Evolutionary conservation across 345 rosid genomes (phyloP).

Genomic region (Corchorus olitorius): DNA sequence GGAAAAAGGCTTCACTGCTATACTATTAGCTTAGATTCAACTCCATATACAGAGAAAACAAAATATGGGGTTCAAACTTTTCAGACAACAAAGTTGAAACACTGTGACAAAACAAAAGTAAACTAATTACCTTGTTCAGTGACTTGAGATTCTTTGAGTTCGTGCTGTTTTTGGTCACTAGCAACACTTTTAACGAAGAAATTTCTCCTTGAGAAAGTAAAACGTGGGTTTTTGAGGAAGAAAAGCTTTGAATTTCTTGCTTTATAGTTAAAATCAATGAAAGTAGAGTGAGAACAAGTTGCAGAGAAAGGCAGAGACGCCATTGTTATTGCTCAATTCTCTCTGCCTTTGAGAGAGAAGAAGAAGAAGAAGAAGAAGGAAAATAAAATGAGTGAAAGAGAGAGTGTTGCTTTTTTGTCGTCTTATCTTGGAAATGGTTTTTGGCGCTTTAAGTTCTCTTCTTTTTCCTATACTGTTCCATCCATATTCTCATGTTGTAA

Average conservation of each 20-base stretch:
- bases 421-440: conserved; percentile 29
- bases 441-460: neutral
- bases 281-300: conserved; percentile 28
- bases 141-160: conserved; percentile 30
- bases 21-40: neutral
- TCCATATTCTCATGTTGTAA: neutral
- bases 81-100: neutral
- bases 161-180: conserved; percentile 43
- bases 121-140: conserved; percentile 33
- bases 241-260: conserved; percentile 29
- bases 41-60: no score
- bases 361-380: neutral
- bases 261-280: conserved; percentile 27
- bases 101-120: neutral
- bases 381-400: conserved; percentile 35
- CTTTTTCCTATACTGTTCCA: neutral
- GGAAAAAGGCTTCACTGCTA: no score
- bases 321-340: conserved; percentile 26
- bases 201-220: conserved; percentile 27
- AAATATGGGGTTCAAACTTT: neutral
- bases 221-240: conserved; percentile 29
- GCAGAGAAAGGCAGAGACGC: conserved; percentile 39
- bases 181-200: conserved; percentile 39
- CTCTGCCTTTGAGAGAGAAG: neutral
- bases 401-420: conserved; percentile 13